These are phyloP conservation scores for Clonostachys chloroleuca DNA, from an alignment of 2,329 filamentous ascomycete genomes.

Conservation along the genomic window DNA sequence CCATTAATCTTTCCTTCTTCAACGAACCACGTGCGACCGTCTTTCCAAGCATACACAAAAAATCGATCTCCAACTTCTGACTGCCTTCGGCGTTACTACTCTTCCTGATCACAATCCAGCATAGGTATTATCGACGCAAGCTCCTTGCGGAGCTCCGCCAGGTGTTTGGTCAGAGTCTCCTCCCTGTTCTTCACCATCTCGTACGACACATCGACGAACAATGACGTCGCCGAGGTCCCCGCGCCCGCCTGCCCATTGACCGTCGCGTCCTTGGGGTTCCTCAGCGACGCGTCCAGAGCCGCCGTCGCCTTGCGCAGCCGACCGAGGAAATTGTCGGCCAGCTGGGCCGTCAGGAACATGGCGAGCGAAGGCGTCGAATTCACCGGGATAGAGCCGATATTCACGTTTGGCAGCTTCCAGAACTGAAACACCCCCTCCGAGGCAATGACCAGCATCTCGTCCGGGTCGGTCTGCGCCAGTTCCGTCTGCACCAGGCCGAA, in stretches of 20 bases:
- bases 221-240: no score
- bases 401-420: conserved; percentile 34
- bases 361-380: conserved; percentile 32
- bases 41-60: no score
- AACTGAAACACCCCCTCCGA: conserved; percentile 19
- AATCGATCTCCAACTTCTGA: no score
- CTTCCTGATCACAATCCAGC: background rate
- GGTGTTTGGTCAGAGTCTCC: conserved; percentile 22
- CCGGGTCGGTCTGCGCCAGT: conserved; percentile 15
- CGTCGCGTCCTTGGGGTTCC: conserved; percentile 4
- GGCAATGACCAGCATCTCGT: background rate
- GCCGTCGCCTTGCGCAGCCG: conserved; percentile 24
- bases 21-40: no score
- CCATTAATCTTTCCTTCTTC: no score
- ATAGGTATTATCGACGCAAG: conserved; percentile 1
- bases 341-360: conserved; percentile 33
- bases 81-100: background rate
- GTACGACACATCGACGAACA: conserved; percentile 10
- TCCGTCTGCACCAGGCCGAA: conserved; percentile 27
- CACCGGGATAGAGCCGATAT: conserved; percentile 31
- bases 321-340: conserved; percentile 33
- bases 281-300: conserved; percentile 14
- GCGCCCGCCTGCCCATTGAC: conserved; percentile 9
- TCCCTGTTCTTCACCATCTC: conserved; percentile 21
- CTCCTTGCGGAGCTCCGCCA: conserved; percentile 16